These are phyloP conservation scores for Yamadazyma sp. DNA, from an alignment of 1,139 yeast species.

Conservation along the genomic window DNA sequence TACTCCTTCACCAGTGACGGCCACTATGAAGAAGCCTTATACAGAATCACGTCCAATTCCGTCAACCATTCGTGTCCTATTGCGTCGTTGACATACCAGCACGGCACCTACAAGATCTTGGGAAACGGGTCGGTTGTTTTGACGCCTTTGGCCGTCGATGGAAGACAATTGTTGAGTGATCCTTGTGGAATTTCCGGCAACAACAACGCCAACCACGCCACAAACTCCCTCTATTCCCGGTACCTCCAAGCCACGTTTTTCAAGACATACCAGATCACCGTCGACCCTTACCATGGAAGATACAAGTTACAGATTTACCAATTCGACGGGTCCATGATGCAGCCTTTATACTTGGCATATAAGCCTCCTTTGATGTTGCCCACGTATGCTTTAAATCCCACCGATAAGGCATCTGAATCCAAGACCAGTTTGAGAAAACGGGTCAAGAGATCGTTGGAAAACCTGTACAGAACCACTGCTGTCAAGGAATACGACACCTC, in stretches of 20 bases:
- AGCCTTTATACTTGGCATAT: slow-evolving; percentile 88
- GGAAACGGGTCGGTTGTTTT: slow-evolving; percentile 68
- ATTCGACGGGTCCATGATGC: slow-evolving; percentile 80
- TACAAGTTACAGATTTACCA: slow-evolving; percentile 72
- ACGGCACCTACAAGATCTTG: slow-evolving; percentile 70
- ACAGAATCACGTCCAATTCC: slow-evolving; percentile 73
- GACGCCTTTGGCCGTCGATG: slow-evolving; percentile 81
- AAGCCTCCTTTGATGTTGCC: slow-evolving; percentile 96
- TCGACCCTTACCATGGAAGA: slow-evolving; percentile 83
- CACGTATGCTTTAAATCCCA: slow-evolving; percentile 86
- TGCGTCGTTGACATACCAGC: slow-evolving; percentile 84
- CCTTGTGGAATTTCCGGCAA: slow-evolving; percentile 66
- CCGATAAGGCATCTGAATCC: slow-evolving; percentile 46
- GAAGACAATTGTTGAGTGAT: slow-evolving; percentile 84
- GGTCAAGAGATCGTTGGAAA: slow-evolving; percentile 74
- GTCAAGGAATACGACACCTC: slow-evolving; percentile 44
- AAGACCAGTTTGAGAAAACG: slow-evolving; percentile 42
- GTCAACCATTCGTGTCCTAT: slow-evolving; percentile 75
- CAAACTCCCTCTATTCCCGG: slow-evolving; percentile 60
- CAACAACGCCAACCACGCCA: slow-evolving; percentile 17
- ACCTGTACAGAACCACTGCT: slow-evolving; percentile 78
- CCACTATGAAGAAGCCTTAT: slow-evolving; percentile 83
- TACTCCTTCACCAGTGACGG: slow-evolving; percentile 94
- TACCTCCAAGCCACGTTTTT: slow-evolving; percentile 69
- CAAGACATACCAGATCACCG: slow-evolving; percentile 54